Evolutionary conservation across 768 basidiomycete species (phyloP), one percentile per base, ranked within the genome.

Genomic region (Lentinula edodes): DNA sequence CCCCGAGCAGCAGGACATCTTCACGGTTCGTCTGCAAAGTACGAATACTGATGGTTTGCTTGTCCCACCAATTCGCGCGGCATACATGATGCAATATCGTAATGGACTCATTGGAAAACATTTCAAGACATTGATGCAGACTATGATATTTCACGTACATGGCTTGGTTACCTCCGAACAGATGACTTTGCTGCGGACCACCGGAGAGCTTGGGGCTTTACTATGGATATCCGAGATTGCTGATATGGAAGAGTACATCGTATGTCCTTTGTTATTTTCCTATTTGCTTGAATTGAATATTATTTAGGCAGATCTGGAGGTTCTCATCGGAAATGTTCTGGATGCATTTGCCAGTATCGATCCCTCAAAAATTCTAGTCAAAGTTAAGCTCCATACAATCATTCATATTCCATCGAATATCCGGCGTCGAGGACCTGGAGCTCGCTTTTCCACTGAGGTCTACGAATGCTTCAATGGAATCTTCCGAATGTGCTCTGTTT

Each of bases 21-120:
- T 28, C 28, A 28, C 71, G 0, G 18, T 61, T 2, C 73, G 72
- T 0, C 66, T 78, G 1, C 75, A 76, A 60, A 62, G 72, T 5
- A 73, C 78, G 0, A 53, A 74, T 32, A 68, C 63, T 10, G 43
- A 62, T 20, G 74, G 74, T 0, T 64, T 75, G 3, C 67, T 67
- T 0, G 66, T 75, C 7, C 75, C 67, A 1, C 28, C 71, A 2
- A 73, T 83, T 20, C 71, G 73, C n/a, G 76, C 76, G 0, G 64
- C 63, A 3, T 81, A 80, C 62, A 78, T 81, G 34, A 73, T 76
- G 66, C 77, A 80, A 51, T 80, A 80, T 61, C 65, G 68, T 0
- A 78, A 77, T 59, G 74, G 73, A 0, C 66, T 82, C 3, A 75
- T 80, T 50, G 78, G 78, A 9, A 67, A 67, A 4, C 79, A 80